Evolutionary conservation across 352 stramenopile species (phyloP).

Genomic region (Phytopythium ostracodes): DNA sequence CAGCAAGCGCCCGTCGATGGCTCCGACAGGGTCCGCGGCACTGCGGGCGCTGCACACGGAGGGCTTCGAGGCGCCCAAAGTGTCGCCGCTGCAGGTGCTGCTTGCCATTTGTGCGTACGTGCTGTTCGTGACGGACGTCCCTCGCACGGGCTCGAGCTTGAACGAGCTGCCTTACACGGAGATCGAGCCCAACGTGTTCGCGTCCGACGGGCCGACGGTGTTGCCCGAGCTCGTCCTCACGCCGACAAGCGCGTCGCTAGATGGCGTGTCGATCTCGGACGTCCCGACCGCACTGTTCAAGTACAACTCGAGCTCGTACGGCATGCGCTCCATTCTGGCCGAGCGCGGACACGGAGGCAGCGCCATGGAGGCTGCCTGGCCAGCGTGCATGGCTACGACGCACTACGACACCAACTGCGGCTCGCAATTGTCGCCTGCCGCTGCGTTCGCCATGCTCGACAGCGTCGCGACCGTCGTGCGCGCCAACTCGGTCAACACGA

Average conservation of each 20-base stretch:
- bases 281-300: conserved; percentile 33
- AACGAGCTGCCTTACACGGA: conserved; percentile 35
- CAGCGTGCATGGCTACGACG: conserved; percentile 18
- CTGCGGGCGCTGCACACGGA: conserved; percentile 6
- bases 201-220: conserved; percentile 32
- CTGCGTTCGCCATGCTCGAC: conserved; percentile 43
- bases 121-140: conserved; percentile 39
- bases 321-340: conserved; percentile 32
- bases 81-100: conserved; percentile 22
- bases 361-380: conserved; percentile 13
- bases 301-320: conserved; percentile 42
- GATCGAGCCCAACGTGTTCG: conserved; percentile 51
- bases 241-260: conserved; percentile 4
- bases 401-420: conserved; percentile 30
- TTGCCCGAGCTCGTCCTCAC: conserved; percentile 25
- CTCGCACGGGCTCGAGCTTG: conserved; percentile 30
- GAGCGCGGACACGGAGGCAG: conserved; percentile 8
- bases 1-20: background rate
- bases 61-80: conserved; percentile 3
- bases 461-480: conserved; percentile 27
- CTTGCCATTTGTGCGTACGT: conserved; percentile 40
- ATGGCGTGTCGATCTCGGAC: background rate
- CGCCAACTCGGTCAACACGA: conserved; percentile 39
- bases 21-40: background rate
- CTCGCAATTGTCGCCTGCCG: conserved; percentile 14